Conservation (phyloP, 441 rosid species). For the Populus trichocarpa region DNA sequence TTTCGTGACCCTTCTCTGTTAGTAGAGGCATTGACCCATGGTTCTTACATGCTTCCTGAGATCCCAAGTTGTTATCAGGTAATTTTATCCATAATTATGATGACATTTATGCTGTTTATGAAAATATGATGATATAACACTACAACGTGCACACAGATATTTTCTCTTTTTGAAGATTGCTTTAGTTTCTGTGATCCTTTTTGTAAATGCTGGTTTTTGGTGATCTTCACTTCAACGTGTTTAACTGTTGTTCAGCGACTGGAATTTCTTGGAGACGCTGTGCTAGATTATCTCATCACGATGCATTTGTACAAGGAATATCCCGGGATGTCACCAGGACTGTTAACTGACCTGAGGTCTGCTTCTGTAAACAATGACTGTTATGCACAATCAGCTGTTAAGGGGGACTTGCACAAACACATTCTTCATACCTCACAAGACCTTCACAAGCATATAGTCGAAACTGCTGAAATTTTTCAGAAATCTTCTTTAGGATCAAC, state of each 20-base stretch:
- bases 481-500: constrained; percentile 32
- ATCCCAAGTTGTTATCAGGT: constrained; percentile 94
- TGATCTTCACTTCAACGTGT: neutral
- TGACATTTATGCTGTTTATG: neutral
- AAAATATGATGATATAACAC: neutral
- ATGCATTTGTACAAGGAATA: constrained; percentile 44
- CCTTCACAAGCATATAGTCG: constrained; percentile 53
- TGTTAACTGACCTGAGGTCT: constrained; percentile 83
- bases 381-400: constrained; percentile 63
- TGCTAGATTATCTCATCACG: constrained; percentile 76
- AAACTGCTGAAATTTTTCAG: constrained; percentile 31
- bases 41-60: constrained; percentile 89
- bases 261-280: constrained; percentile 93
- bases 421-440: constrained; percentile 65
- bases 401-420: constrained; percentile 58
- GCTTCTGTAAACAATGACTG: constrained; percentile 91
- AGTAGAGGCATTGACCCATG: constrained; percentile 93
- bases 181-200: neutral
- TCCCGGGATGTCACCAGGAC: constrained; percentile 71
- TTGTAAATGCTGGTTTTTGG: neutral
- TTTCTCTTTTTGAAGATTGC: neutral
- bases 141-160: neutral
- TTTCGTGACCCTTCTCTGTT: constrained; percentile 64
- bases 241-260: constrained; percentile 51
- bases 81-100: constrained; percentile 1